These are phyloP conservation scores for Mucor lusitanicus DNA, from an alignment of 371 early-diverging fungal genomes.

Conservation along the genomic window DNA sequence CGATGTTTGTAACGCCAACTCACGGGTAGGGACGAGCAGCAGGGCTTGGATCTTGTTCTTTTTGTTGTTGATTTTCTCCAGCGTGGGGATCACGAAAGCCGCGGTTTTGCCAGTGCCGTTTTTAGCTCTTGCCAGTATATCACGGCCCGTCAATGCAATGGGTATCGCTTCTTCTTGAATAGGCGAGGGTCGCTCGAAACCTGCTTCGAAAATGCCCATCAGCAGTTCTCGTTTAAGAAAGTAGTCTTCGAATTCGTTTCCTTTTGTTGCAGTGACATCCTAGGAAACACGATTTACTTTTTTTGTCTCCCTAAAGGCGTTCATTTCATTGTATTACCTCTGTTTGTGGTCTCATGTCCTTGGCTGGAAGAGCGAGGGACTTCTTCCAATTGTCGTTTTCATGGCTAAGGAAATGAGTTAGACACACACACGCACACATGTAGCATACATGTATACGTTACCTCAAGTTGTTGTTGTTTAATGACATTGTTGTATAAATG, in stretches of 20 bases:
- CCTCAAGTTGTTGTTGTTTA: neutral
- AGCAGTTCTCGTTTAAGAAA: slow-evolving; percentile 92
- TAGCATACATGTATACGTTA: neutral
- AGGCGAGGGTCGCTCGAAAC: slow-evolving; percentile 97
- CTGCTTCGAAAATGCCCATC: slow-evolving; percentile 98
- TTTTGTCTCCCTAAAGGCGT: neutral
- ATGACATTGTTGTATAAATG: neutral
- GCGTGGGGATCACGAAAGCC: slow-evolving; percentile 92
- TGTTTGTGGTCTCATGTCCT: slow-evolving; percentile 88
- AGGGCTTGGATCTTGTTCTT: slow-evolving; percentile 80
- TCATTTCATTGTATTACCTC: slow-evolving; percentile 47
- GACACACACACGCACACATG: neutral
- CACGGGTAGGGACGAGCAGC: slow-evolving; percentile 95
- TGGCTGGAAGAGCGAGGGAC: slow-evolving; percentile 69
- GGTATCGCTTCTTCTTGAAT: slow-evolving; percentile 99
- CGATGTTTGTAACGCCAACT: slow-evolving; percentile 94
- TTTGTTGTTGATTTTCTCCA: slow-evolving; percentile 88
- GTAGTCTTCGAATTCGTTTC: slow-evolving; percentile 97
- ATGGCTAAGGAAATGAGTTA: slow-evolving; percentile 31
- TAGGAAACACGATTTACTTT: slow-evolving; percentile 12
- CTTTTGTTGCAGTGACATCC: slow-evolving; percentile 95
- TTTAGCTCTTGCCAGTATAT: slow-evolving; percentile 95
- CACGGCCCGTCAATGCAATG: slow-evolving; percentile 92
- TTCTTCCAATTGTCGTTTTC: slow-evolving; percentile 77
- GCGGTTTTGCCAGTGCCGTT: slow-evolving; percentile 99